A percentile compares a stretch with the other conserved stretches of the same genome.
Conservation (phyloP, 1,284 basidiomycete genomes). For the Cryptococcus jaspeensis region DNA sequence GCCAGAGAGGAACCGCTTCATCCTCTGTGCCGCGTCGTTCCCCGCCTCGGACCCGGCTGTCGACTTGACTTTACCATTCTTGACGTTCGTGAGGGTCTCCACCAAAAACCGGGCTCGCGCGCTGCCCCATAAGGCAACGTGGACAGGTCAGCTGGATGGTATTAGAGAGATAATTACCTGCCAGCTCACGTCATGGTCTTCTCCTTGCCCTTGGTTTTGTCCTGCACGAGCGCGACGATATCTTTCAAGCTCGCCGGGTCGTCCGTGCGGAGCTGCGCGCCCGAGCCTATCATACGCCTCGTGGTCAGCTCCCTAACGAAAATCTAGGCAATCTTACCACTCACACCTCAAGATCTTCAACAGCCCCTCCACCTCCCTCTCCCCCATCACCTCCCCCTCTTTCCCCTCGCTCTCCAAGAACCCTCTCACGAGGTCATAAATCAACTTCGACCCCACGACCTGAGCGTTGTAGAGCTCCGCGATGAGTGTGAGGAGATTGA, state of each 20-base stretch:
- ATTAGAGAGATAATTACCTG: background rate
- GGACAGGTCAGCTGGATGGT: too few relatives aligned
- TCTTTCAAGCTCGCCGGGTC: constrained; percentile 58
- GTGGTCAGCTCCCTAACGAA: too few relatives aligned
- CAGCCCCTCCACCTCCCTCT: constrained; percentile 81
- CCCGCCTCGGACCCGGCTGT: constrained; percentile 60
- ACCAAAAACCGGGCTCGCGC: constrained; percentile 78
- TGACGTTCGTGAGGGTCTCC: constrained; percentile 82
- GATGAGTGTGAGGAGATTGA: constrained; percentile 82
- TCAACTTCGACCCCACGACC: constrained; percentile 79
- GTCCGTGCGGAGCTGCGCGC: constrained; percentile 75
- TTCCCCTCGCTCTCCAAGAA: constrained; percentile 59
- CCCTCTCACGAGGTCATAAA: constrained; percentile 85
- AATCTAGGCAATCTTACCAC: constrained; percentile 36
- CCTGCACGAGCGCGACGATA: constrained; percentile 64
- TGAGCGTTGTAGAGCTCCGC: constrained; percentile 95
- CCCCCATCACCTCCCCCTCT: constrained; percentile 58
- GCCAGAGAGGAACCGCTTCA: constrained; percentile 78
- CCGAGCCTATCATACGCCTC: constrained; percentile 61
- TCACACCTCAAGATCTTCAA: constrained; percentile 80
- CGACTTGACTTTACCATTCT: constrained; percentile 80
- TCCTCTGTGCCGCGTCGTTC: constrained; percentile 63
- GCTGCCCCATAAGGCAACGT: constrained; percentile 10
- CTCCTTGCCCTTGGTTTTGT: constrained; percentile 62
- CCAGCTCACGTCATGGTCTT: constrained; percentile 60